Base-by-base conservation (phyloP, 768 basidiomycete species). In the Steccherinum ochraceum region DNA sequence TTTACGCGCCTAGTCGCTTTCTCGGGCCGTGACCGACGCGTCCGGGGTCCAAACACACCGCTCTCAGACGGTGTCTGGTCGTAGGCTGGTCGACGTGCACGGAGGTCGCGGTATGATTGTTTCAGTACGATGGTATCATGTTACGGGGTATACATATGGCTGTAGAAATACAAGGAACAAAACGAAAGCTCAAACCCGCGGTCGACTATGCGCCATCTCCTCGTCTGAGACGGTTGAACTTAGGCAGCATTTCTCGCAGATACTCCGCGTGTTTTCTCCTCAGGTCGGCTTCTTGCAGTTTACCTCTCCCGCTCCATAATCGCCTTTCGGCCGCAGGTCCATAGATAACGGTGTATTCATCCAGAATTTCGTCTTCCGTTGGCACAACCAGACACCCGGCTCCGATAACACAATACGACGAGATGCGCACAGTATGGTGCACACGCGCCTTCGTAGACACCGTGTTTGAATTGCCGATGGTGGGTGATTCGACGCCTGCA, bases 211-310 rank as follows among this genome's bases (percentile, higher is more conserved):
- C 50, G 12, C 54, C 58, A 40, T 60, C 62, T 12, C 60, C 60
- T 46, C 59, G 41, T 26, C 63, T 52, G 51, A 90, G 61, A 46
- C 89, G 69, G 64, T 93, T 92, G 61, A 93, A 93, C 69, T 93
- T 92, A 42, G 89, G 89, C 41, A 93, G 60, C 84, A 93, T 93
- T 64, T 97, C 95, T 40, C 84, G 74, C 47, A 98, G 73, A 65
- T 97, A 97, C 59, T 95, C 93, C 3, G 84, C 81, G 59, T 97
- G 94, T 63, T 97, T 97, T 42, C 78, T 71, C 48, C 91, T 75
- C 53, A 97, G 65, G 60, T 92, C 92, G 23, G 78, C 76, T 60
- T 93, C 93, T 60, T 94, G 92, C 0, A 84, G 73, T 57, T 83
- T 81, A 5, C 91, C 91, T 54, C 86, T 76, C 13, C 90, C 92